These are phyloP conservation scores for Aphanomyces stellatus DNA, from an alignment of 352 stramenopile genomes.

Conservation along the genomic window DNA sequence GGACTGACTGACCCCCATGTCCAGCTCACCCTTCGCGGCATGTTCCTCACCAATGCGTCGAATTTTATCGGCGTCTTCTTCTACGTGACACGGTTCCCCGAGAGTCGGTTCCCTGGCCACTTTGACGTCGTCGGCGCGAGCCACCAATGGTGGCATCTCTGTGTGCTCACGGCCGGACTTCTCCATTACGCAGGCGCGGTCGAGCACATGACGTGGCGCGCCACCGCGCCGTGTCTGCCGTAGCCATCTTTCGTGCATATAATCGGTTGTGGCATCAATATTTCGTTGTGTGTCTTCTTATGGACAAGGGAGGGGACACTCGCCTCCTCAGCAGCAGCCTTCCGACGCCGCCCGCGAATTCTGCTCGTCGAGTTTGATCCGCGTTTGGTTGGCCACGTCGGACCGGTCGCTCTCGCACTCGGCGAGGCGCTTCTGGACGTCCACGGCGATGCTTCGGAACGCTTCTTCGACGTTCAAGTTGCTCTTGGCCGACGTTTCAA, in stretches of 20 bases:
- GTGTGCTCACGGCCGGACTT: conserved; percentile 67
- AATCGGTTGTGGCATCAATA: too few species aligned
- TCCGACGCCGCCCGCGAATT: conserved; percentile 72
- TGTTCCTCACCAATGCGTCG: conserved; percentile 63
- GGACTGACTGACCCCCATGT: conserved; percentile 70
- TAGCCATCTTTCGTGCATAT: neutral
- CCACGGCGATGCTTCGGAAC: conserved; percentile 81
- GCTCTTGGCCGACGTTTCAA: conserved; percentile 91
- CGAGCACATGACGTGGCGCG: conserved; percentile 78
- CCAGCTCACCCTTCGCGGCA: conserved; percentile 69
- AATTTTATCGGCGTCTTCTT: conserved; percentile 75
- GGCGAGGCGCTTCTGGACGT: conserved; percentile 81
- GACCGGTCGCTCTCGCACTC: conserved; percentile 84
- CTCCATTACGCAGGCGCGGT: conserved; percentile 77
- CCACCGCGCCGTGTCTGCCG: neutral
- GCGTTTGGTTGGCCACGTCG: conserved; percentile 73
- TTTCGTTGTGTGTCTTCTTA: too few species aligned
- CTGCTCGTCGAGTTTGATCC: conserved; percentile 76
- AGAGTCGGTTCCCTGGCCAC: conserved; percentile 73
- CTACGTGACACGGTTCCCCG: conserved; percentile 76
- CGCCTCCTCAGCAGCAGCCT: conserved; percentile 58
- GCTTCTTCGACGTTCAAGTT: conserved; percentile 90
- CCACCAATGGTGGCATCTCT: conserved; percentile 85
- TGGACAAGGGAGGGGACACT: too few species aligned
- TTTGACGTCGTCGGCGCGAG: conserved; percentile 82